Base-by-base conservation (phyloP, 2,329 filamentous ascomycete species). In the Phaeosphaeriaceae sp. region DNA sequence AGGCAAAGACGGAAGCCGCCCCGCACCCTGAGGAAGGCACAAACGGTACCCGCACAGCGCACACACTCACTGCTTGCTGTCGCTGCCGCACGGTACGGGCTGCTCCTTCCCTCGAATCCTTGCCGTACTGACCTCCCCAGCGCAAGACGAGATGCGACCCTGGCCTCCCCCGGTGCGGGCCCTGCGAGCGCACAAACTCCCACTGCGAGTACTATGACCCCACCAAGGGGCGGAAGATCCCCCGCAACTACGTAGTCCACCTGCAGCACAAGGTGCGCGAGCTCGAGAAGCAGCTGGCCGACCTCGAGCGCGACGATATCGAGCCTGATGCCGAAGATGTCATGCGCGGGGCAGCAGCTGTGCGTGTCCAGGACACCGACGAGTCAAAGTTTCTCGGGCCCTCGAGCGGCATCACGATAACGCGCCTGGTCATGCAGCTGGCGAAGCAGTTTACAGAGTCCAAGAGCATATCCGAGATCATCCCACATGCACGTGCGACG, bases 91-190 rank as follows among this genome's bases (percentile, higher is more conserved):
- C 91, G 84, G 91, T 92, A 81, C 76, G 84, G 44, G 44, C 52
- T 26, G 19, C 43, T 32, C 49, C 56, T 24, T 43, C 35, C 49
- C 21, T 9, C 21, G 13, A 23, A 32, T 24, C 42, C 19, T 40
- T 26, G 22, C 50, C 43, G 35, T 40, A 58, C 64, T 67, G 65
- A 67, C 58, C 23, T 32, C 26, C 48, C 47, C 74, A 97, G 94
- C 89, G 94, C 72, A 99, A 99, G 84, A 98, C 94, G 40, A 86
- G 93, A 83, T 99, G 95, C 82, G 95, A 98, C 79, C 92, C 95
- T 3, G 92, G 91, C 15, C 86, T 99, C 22, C 95, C 95, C 43
- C 91, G 91, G 73, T 99, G 95, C 79, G 86, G 92, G 19, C 94
- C 94, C 22, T 99, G 95, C 81, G 93, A 97, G 80, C 88, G 94